Percentiles rank a stretch among this genome's conserved stretches.
Conservation (phyloP, 2,329 filamentous ascomycete species). For the Ceratocystis eucalypticola region DNA sequence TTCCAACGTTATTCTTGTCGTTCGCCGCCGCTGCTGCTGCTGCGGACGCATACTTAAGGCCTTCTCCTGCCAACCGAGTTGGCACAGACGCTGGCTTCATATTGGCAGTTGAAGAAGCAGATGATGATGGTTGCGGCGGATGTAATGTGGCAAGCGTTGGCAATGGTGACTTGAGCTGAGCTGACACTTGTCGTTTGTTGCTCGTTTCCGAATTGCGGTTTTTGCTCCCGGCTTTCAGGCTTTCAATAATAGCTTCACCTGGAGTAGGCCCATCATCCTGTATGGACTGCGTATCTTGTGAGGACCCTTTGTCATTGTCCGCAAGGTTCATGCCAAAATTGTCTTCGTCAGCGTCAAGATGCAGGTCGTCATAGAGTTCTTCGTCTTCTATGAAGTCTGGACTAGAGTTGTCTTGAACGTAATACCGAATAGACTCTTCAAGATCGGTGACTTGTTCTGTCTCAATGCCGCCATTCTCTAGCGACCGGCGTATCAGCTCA, state of each 20-base stretch:
- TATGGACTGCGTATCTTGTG: conserved; percentile 84
- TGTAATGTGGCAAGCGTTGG: conserved; percentile 88
- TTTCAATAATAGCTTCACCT: conserved; percentile 18
- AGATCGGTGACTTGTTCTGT: conserved; percentile 74
- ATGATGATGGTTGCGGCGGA: conserved; percentile 47
- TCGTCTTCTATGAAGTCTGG: conserved; percentile 91
- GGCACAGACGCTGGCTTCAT: conserved; percentile 94
- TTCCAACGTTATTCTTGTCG: conserved; percentile 78
- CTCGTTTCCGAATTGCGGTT: conserved; percentile 38
- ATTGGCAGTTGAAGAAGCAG: conserved; percentile 45
- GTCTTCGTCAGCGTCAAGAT: conserved; percentile 84
- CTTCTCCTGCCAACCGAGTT: conserved; percentile 71
- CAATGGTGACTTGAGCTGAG: conserved; percentile 83
- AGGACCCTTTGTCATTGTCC: conserved; percentile 81
- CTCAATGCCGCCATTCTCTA: conserved; percentile 88
- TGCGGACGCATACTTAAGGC: conserved; percentile 90
- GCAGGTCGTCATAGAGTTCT: conserved; percentile 85
- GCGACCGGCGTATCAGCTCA: conserved; percentile 73
- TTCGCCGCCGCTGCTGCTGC: conserved; percentile 84
- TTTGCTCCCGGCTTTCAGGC: conserved; percentile 29
- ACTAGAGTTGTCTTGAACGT: conserved; percentile 78
- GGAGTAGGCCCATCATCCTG: conserved; percentile 57
- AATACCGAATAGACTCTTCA: conserved; percentile 88
- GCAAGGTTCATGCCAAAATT: conserved; percentile 58
- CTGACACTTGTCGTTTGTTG: conserved; percentile 58